These are phyloP conservation scores for Trichoderma atrobrunneum DNA, from an alignment of 2,329 filamentous ascomycete genomes.

Conservation along the genomic window DNA sequence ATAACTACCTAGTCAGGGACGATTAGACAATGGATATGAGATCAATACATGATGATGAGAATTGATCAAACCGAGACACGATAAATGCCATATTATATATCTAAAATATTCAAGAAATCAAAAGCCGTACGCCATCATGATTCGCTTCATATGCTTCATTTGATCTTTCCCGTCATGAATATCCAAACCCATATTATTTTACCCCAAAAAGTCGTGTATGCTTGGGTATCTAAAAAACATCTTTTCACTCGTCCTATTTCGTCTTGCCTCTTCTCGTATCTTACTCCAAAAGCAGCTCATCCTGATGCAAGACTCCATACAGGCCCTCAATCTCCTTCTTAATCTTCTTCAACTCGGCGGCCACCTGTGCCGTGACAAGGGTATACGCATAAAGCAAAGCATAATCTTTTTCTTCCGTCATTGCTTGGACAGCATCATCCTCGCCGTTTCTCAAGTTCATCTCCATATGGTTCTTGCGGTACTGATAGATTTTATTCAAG, in stretches of 20 bases:
- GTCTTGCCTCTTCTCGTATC: background rate
- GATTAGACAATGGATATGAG: background rate
- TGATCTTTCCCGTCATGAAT: background rate
- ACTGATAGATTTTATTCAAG: constrained; percentile 83
- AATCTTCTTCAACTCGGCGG: constrained; percentile 60
- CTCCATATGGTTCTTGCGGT: constrained; percentile 65
- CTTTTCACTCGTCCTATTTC: background rate
- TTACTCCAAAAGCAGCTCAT: constrained; percentile 56
- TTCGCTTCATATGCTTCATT: background rate
- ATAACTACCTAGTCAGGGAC: background rate
- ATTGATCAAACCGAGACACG: background rate
- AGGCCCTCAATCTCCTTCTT: constrained; percentile 60
- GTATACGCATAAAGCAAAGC: constrained; percentile 90
- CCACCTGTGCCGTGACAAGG: constrained; percentile 64
- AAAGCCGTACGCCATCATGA: background rate
- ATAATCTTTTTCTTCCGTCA: constrained; percentile 74
- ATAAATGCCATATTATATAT: background rate
- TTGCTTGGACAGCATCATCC: constrained; percentile 31
- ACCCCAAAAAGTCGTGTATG: background rate
- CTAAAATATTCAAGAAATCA: background rate
- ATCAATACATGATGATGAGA: background rate
- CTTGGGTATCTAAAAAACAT: background rate
- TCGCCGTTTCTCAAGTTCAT: constrained; percentile 24
- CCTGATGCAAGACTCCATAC: constrained; percentile 62
- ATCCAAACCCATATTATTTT: background rate